A percentile compares a stretch with the other conserved stretches of the same genome.
phyloP scores from a whole-genome alignment of 2,329 filamentous ascomycete species.

The Aaosphaeria arxii region DNA sequence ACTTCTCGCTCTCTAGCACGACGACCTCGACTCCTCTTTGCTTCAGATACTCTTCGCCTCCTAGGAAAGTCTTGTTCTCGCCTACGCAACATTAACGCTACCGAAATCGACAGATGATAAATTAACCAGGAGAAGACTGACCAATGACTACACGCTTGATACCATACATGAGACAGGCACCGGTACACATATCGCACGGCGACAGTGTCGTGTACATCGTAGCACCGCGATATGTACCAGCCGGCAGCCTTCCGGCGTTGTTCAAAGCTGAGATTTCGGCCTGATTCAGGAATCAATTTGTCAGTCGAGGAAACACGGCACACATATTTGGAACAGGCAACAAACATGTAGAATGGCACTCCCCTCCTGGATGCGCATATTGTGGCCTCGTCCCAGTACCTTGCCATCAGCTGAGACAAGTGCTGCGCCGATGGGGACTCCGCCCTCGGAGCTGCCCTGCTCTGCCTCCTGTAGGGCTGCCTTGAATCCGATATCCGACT shows the following conservation, averaged over 20 bases:
- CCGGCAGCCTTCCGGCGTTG: constrained; percentile 69
- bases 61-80: constrained; percentile 73
- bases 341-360: constrained; percentile 69
- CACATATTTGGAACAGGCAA: constrained; percentile 4
- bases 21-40: constrained; percentile 69
- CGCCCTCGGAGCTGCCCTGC: constrained; percentile 54
- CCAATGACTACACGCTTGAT: constrained; percentile 72
- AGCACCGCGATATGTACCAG: constrained; percentile 64
- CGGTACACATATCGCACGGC: constrained; percentile 80
- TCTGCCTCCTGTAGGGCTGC: constrained; percentile 58
- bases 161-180: constrained; percentile 73
- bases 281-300: constrained; percentile 38
- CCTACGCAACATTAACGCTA: constrained; percentile 8
- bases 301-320: constrained; percentile 4
- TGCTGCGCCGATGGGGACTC: constrained; percentile 58
- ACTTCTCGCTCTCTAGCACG: constrained; percentile 65
- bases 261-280: constrained; percentile 75
- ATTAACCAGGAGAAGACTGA: constrained; percentile 1
- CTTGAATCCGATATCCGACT: constrained; percentile 48
- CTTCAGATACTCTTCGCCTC: constrained; percentile 68
- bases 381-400: constrained; percentile 70
- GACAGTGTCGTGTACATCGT: constrained; percentile 84
- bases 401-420: constrained; percentile 68
- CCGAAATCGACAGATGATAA: background rate
- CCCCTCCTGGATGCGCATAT: constrained; percentile 70